Percentiles rank a stretch among this genome's conserved stretches.
phyloP scores from a whole-genome alignment of 1,139 yeast species.

The Lipomyces yarrowii region DNA sequence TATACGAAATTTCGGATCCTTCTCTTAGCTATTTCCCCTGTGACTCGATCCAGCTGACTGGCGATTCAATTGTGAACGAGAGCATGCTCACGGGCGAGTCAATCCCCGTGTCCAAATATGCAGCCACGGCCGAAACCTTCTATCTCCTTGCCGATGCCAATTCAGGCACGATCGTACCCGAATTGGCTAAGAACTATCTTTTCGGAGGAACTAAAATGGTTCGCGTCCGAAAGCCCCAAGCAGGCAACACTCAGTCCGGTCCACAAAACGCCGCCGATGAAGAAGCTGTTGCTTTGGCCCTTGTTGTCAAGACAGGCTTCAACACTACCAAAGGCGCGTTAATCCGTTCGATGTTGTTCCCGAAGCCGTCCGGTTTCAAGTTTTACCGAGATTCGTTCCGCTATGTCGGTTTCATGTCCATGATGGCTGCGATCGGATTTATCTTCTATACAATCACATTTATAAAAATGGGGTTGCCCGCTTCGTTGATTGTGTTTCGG shows the following conservation, averaged over 20 bases:
- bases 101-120: conserved; percentile 85
- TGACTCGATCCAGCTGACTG: conserved; percentile 82
- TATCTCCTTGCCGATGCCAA: conserved; percentile 54
- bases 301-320: conserved; percentile 89
- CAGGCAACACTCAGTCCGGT: conserved; percentile 17
- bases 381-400: conserved; percentile 93
- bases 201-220: conserved; percentile 88
- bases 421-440: conserved; percentile 84
- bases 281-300: conserved; percentile 79
- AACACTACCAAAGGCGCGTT: conserved; percentile 95
- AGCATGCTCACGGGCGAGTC: conserved; percentile 98
- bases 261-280: conserved; percentile 44
- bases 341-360: conserved; percentile 92
- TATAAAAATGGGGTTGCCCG: conserved; percentile 70
- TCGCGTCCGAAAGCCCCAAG: conserved; percentile 66
- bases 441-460: conserved; percentile 81
- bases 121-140: conserved; percentile 67
- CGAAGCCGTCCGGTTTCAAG: conserved; percentile 91
- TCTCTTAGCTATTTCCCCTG: conserved; percentile 75
- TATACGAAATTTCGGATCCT: conserved; percentile 89
- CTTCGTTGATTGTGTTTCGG: conserved; percentile 71
- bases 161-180: conserved; percentile 54
- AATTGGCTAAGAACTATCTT: conserved; percentile 70
- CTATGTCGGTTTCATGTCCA: conserved; percentile 91
- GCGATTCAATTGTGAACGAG: conserved; percentile 92